Conservation (phyloP, 2,329 filamentous ascomycete genomes). For the Colletotrichum sp. region DNA sequence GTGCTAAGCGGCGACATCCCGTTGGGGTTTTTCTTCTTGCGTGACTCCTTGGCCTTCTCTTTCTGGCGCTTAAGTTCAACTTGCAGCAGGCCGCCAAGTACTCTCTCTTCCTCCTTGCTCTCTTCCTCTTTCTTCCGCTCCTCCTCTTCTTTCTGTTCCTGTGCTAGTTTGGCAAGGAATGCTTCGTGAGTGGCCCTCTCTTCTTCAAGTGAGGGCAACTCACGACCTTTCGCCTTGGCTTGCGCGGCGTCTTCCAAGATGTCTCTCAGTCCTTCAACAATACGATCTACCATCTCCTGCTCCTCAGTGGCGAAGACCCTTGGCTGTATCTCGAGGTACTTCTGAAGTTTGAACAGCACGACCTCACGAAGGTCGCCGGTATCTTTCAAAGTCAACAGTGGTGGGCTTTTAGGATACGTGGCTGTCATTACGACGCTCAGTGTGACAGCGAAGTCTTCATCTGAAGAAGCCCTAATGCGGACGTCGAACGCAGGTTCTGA, state of each 20-base stretch:
- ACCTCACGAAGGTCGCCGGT: slow-evolving; percentile 70
- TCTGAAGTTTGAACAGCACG: slow-evolving; percentile 73
- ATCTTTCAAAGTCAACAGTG: slow-evolving; percentile 72
- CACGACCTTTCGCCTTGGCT: slow-evolving; percentile 74
- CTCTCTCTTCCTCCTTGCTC: slow-evolving; percentile 70
- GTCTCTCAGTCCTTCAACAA: slow-evolving; percentile 73
- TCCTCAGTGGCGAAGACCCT: slow-evolving; percentile 56
- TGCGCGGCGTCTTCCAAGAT: slow-evolving; percentile 87
- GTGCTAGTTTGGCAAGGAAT: slow-evolving; percentile 65
- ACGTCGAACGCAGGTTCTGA: slow-evolving; percentile 85
- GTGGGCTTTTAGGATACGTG: slow-evolving; percentile 87
- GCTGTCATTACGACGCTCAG: slow-evolving; percentile 84
- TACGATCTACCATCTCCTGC: slow-evolving; percentile 66
- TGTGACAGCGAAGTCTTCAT: slow-evolving; percentile 72
- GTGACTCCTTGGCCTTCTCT: slow-evolving; percentile 67
- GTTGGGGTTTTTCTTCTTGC: slow-evolving; percentile 61
- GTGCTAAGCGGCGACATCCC: slow-evolving; percentile 39
- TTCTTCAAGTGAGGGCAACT: slow-evolving; percentile 86
- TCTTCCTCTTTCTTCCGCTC: slow-evolving; percentile 60
- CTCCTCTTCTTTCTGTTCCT: slow-evolving; percentile 58
- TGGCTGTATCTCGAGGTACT: slow-evolving; percentile 64
- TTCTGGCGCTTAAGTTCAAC: slow-evolving; percentile 74
- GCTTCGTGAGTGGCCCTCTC: slow-evolving; percentile 86
- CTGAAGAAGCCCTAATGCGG: slow-evolving; percentile 73
- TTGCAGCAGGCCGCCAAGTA: slow-evolving; percentile 73